Conservation (phyloP, 116 monocot genomes). For the Iris pallida region DNA sequence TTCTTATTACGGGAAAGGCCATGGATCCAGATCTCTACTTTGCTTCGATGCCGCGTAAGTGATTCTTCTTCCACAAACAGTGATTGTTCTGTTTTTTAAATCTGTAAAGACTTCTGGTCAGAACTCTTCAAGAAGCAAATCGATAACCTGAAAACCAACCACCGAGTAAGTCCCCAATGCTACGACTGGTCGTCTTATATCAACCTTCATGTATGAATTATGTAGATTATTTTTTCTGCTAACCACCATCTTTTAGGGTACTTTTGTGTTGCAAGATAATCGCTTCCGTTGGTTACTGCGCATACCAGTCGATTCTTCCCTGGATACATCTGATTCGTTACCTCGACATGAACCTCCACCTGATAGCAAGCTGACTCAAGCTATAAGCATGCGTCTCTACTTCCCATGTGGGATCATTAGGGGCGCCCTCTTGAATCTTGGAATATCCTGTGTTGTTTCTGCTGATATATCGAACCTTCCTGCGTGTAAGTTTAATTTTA, state of each 20-base stretch:
- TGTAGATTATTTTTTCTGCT: not conserved
- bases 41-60: too few relatives aligned
- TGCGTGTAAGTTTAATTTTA: slow-evolving; percentile 78
- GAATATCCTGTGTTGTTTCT: slow-evolving; percentile 90
- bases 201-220: not conserved
- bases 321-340: slow-evolving; percentile 41
- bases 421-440: slow-evolving; percentile 86
- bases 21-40: too few relatives aligned
- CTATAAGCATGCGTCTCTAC: slow-evolving; percentile 84
- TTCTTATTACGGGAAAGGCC: too few relatives aligned
- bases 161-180: slow-evolving; percentile 44
- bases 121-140: slow-evolving; percentile 98
- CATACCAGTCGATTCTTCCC: slow-evolving; percentile 51
- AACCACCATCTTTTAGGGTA: slow-evolving; percentile 51
- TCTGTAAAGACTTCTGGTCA: slow-evolving; percentile 98
- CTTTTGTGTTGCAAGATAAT: slow-evolving; percentile 98
- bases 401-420: slow-evolving; percentile 98
- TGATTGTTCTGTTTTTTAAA: too few relatives aligned
- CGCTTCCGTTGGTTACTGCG: slow-evolving; percentile 80
- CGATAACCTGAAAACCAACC: slow-evolving; percentile 96
- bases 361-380: slow-evolving; percentile 40
- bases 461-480: slow-evolving; percentile 90
- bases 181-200: not conserved
- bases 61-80: too few relatives aligned
- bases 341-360: slow-evolving; percentile 7